Conservation (phyloP, 805 yeast species). For the Schizosaccharomyces octosporus region DNA sequence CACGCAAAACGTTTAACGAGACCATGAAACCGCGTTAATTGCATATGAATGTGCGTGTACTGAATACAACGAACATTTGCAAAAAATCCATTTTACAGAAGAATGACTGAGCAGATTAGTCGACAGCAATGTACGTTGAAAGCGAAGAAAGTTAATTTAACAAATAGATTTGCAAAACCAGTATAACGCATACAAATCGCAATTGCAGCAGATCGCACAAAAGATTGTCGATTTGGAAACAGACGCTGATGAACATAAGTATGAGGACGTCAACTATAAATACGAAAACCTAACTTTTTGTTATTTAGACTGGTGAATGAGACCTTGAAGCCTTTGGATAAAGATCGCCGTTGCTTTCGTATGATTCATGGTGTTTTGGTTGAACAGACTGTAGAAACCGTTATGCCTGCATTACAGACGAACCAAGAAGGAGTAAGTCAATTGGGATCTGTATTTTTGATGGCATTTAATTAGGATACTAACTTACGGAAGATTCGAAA, state of each 20-base stretch:
- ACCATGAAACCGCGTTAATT: too few species aligned
- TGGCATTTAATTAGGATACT: not conserved
- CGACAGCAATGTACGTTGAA: not conserved
- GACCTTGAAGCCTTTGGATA: slow-evolving; percentile 27
- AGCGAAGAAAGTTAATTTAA: too few species aligned
- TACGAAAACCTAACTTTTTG: not conserved
- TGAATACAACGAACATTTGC: too few species aligned
- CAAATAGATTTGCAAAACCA: slow-evolving; percentile 17
- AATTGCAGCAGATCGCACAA: slow-evolving; percentile 14
- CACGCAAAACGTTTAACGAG: too few species aligned
- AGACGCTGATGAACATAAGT: slow-evolving; percentile 18
- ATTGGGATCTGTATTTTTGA: not conserved
- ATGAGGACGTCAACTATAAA: not conserved
- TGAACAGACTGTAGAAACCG: slow-evolving; percentile 60
- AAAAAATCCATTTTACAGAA: not conserved
- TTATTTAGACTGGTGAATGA: slow-evolving; percentile 25
- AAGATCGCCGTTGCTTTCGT: slow-evolving; percentile 56
- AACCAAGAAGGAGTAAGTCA: slow-evolving; percentile 25
- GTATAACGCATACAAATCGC: slow-evolving; percentile 17
- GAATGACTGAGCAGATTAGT: not conserved
- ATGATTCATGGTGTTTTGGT: slow-evolving; percentile 87
- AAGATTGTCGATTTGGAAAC: slow-evolving; percentile 19
- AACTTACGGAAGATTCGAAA: slow-evolving; percentile 12
- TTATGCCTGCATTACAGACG: slow-evolving; percentile 32
- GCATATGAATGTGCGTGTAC: too few species aligned